Conservation (phyloP, 208 protist species). For the Trypanosoma cruzi region DNA sequence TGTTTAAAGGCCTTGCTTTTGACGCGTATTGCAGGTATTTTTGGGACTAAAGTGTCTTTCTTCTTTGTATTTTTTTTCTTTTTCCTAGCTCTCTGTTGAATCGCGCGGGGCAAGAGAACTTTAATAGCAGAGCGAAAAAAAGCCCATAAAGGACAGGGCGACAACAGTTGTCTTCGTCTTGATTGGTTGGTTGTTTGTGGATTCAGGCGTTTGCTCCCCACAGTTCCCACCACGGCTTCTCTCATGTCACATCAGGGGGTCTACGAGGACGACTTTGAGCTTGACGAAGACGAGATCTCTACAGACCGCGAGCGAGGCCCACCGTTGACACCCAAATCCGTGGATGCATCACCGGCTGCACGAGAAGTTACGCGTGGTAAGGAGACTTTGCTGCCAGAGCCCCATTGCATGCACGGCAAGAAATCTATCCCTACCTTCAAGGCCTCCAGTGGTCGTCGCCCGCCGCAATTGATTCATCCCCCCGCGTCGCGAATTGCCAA, state of each 20-base stretch:
- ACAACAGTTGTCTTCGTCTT: neutral
- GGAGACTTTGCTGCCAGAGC: conserved; percentile 1
- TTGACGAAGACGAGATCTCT: neutral
- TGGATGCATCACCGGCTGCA: neutral
- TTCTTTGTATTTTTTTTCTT: conserved; percentile 11
- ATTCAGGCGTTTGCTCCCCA: neutral
- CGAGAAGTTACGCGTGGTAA: neutral
- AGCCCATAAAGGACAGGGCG: neutral
- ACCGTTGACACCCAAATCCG: neutral
- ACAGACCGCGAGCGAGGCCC: neutral
- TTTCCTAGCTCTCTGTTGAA: neutral
- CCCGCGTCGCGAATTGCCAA: conserved; percentile 4
- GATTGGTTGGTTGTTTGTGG: neutral
- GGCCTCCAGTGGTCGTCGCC: neutral
- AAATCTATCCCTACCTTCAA: neutral
- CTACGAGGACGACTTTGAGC: conserved; percentile 39
- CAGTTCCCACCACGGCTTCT: neutral
- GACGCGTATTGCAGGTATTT: neutral
- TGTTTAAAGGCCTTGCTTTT: neutral
- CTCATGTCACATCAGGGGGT: conserved; percentile 14
- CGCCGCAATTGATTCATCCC: conserved; percentile 3
- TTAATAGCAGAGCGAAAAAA: neutral
- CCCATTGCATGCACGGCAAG: neutral
- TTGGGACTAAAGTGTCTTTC: conserved; percentile 8
- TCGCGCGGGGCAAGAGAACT: neutral